A percentile compares a stretch with the other conserved stretches of the same genome.
Evolutionary conservation across 23 red algal genomes (phyloP).

Genomic region (Agarophyton chilense): DNA sequence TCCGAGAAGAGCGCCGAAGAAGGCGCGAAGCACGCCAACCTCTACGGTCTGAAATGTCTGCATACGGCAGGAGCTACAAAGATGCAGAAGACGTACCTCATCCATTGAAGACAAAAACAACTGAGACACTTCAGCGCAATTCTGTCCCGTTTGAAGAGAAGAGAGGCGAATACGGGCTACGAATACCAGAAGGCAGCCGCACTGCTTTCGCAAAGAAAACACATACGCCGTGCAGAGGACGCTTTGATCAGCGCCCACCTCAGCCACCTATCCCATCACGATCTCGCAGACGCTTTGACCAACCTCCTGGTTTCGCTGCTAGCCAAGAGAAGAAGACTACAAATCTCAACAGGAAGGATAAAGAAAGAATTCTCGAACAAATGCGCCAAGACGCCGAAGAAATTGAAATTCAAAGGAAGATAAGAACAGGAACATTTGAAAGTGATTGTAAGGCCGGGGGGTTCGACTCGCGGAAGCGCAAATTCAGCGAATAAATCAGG

Average conservation of each 20-base stretch:
- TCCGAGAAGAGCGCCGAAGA: slow-evolving; percentile 28
- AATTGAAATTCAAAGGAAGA: slow-evolving; percentile 1
- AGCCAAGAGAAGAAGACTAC: neutral
- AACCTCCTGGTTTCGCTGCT: neutral
- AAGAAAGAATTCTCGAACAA: neutral
- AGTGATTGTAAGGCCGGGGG: neutral
- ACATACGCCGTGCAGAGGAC: slow-evolving; percentile 17
- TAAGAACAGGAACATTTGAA: neutral
- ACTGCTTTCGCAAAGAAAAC: neutral
- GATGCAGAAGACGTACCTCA: neutral
- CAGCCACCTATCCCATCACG: neutral
- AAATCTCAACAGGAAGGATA: neutral
- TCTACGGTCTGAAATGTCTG: neutral
- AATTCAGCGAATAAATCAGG: neutral
- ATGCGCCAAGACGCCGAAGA: slow-evolving; percentile 5
- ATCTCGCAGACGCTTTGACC: neutral
- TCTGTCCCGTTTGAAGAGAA: neutral
- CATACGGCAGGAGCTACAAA: neutral
- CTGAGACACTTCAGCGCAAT: neutral
- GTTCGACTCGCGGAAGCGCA: neutral
- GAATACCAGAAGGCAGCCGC: neutral
- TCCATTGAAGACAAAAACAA: neutral
- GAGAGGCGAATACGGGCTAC: neutral
- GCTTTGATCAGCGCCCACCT: neutral
- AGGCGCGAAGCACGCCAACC: slow-evolving; percentile 13